phyloP scores from a whole-genome alignment of 2,329 filamentous ascomycete genomes.

The Alternaria ethzedia region DNA sequence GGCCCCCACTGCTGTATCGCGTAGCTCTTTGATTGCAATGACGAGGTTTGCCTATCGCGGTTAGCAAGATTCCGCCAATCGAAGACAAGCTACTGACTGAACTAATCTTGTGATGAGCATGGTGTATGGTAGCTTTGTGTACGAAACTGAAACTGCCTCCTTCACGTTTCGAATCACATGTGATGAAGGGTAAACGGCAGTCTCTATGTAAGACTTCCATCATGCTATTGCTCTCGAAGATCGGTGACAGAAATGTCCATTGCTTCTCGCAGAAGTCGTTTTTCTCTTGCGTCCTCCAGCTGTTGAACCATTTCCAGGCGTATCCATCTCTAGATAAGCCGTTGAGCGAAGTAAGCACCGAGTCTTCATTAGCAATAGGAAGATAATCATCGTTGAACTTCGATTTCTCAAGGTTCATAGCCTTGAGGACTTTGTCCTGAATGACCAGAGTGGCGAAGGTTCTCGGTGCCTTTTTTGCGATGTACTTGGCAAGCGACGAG shows the following conservation, averaged over 20 bases:
- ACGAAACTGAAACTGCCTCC: neutral
- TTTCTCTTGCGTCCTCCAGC: neutral
- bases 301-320: neutral
- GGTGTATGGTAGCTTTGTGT: neutral
- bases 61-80: neutral
- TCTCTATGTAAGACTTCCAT: neutral
- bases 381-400: no score
- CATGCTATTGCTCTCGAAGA: neutral
- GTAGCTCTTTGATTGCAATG: neutral
- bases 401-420: no score
- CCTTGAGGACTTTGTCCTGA: no score
- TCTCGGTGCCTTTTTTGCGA: neutral
- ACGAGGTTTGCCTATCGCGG: neutral
- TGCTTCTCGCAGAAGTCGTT: neutral
- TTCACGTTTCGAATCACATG: neutral
- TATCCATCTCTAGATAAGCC: neutral
- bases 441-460: neutral
- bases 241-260: neutral
- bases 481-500: neutral
- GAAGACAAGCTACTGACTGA: neutral
- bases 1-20: neutral
- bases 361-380: neutral
- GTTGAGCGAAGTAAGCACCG: neutral
- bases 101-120: neutral
- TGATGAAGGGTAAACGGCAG: neutral